Conservation (phyloP, 2,329 filamentous ascomycete genomes). For the Sporothrix pseudoabietina region DNA sequence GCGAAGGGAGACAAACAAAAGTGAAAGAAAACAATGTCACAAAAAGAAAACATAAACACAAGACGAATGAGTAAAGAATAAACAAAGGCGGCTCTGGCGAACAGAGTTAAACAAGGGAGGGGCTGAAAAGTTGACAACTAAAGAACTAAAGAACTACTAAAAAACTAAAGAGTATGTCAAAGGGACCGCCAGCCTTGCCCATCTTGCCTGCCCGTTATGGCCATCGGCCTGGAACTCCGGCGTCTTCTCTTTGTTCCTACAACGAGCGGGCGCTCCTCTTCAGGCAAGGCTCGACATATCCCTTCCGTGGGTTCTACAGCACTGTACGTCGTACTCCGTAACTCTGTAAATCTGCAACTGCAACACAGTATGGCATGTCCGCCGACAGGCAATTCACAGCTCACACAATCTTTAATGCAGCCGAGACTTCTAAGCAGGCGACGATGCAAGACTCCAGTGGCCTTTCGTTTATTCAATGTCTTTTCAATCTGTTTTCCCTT, state of each 20-base stretch:
- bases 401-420: background rate
- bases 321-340: background rate
- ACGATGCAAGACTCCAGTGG: background rate
- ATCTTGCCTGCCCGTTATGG: background rate
- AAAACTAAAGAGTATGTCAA: background rate
- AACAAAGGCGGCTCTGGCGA: background rate
- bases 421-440: background rate
- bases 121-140: background rate
- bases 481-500: background rate
- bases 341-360: too few species aligned
- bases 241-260: background rate
- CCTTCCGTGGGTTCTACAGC: background rate
- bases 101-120: background rate
- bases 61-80: background rate
- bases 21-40: background rate
- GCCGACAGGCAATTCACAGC: background rate
- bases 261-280: background rate
- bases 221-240: conserved; percentile 2
- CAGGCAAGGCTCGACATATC: background rate
- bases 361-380: too few species aligned
- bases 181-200: background rate
- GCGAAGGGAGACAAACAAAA: background rate
- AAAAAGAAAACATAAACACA: background rate
- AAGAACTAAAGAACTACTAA: too few species aligned
- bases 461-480: background rate